Base-by-base conservation (phyloP, 176 grass and related monocot genomes). In the Aechmea fasciata region DNA sequence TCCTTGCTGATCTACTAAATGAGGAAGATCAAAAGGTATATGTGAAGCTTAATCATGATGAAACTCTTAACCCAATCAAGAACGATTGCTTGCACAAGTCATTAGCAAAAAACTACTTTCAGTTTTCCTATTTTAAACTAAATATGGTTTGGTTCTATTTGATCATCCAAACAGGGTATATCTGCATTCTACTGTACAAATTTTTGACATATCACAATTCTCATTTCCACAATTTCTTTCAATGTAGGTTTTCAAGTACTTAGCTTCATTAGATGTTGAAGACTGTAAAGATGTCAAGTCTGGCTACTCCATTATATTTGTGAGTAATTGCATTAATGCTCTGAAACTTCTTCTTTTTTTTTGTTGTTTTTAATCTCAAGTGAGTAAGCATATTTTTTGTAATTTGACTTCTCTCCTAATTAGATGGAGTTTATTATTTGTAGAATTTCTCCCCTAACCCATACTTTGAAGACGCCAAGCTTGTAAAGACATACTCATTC, bases 381-480 rank as follows among this genome's bases (percentile, higher is more conserved):
- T 41, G 33, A 41, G 33, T 14, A 78, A 50, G 52, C 12, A 72
- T 67, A 41, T 17, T 49, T 54, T 33, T 47, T 61, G 71, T n/a
- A 22, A 48, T 72, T 78, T 23, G 52, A 73, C 47, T 74, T 47
- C 20, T 67, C 52, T 26, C 4, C 18, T 71, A 64, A 71, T 15
- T n/a, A 69, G 19, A 70, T 73, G 49, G 9, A 52, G 69, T 64
- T 74, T 85, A 20, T 66, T 66, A 80, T 22, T 77, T 53, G 54
- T 75, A 99, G 95, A 90, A 85, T 51, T 93, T 99, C 69, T 88
- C 90, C 47, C 71, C 84, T 28, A 99, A 94, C 48, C 95, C 84
- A 0, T 99, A 90, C 52, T 93, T 99, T 70, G 95, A 99, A 63
- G 84, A 90, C 12, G 68, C 3, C 73, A 90, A 85, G 75, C 87